Base-by-base conservation (phyloP, 805 yeast species). In the Spencermartinsiella europaea region DNA sequence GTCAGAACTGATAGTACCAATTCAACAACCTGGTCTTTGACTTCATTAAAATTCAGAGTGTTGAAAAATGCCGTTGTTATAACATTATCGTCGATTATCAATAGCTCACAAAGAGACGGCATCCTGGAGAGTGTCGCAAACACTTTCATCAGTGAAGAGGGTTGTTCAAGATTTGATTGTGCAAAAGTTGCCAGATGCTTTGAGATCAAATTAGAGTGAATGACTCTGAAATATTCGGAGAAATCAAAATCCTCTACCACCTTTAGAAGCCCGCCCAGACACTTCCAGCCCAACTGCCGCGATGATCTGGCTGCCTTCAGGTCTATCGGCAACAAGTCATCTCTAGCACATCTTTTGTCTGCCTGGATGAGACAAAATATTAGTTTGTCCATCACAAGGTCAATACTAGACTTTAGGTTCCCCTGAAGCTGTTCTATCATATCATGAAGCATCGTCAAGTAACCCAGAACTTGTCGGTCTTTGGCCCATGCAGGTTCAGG, bases 91-190 rank as follows among this genome's bases (percentile, higher is more conserved):
- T 85, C 84, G 45, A 72, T 64, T 46, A 72, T 73, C 38, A 87
- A 64, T 48, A 83, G 77, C 12, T 70, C 69, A 40, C 73, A 66
- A 34, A 82, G 70, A 19, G 68, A 67, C 3, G 69, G 67, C 27
- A 66, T 61, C 3, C 70, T 60, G 41, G 84, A 68, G 80, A 95
- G 76, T 5, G 75, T 67, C 4, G 78, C 64, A 57, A 91, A 75
- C 7, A 88, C 60, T 46, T 72, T 77, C 77, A 90, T 67, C 38
- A 91, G 61, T 0, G 95, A 75, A 0, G 97, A 88, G 0, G 91
- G 82, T 57, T 84, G 88, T 59, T 88, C 95, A 27, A 83, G 69
- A 61, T 91, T 93, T 57, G 85, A 95, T 35, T 68, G 74, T 2
- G 83, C 83, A 63, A 91, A 91, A 10, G 73, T 69, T 0, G 50